Percentiles rank a stretch among this genome's conserved stretches.
Conservation (phyloP, 2,329 filamentous ascomycete species). For the Epichloe bromicola region DNA sequence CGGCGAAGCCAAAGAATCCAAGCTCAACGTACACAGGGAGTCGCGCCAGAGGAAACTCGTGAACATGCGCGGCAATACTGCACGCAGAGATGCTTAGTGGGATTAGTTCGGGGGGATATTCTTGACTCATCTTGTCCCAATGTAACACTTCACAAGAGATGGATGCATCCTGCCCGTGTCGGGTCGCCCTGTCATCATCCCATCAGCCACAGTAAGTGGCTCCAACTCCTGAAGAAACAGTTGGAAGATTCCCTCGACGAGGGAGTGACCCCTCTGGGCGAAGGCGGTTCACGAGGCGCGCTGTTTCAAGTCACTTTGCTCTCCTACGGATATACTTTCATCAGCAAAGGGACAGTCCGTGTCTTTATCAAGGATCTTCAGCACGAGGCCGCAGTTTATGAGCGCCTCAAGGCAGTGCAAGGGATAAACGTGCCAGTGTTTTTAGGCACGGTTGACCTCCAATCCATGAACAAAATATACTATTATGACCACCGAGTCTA, state of each 20-base stretch:
- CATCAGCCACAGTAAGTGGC: conserved; percentile 16
- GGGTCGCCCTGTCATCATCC: conserved; percentile 12
- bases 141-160: conserved; percentile 17
- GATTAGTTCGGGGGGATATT: conserved; percentile 16
- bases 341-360: conserved; percentile 25
- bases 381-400: conserved; percentile 24
- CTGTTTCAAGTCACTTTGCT: conserved; percentile 29
- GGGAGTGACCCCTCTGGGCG: conserved; percentile 16
- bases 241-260: conserved; percentile 17
- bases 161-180: not conserved
- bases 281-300: conserved; percentile 22
- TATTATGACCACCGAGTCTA: conserved; percentile 20
- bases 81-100: conserved; percentile 26
- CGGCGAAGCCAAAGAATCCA: conserved; percentile 11
- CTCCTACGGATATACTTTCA: conserved; percentile 29
- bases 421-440: conserved; percentile 24
- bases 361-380: conserved; percentile 21
- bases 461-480: conserved; percentile 17
- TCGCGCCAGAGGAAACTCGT: not conserved
- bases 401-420: conserved; percentile 19
- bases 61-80: conserved; percentile 17
- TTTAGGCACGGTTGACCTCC: conserved; percentile 24
- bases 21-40: conserved; percentile 1
- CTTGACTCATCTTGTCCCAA: conserved; percentile 27
- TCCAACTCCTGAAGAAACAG: conserved; percentile 19